Base-by-base conservation (phyloP, 345 rosid genomes). In the Atalantia buxifolia region DNA sequence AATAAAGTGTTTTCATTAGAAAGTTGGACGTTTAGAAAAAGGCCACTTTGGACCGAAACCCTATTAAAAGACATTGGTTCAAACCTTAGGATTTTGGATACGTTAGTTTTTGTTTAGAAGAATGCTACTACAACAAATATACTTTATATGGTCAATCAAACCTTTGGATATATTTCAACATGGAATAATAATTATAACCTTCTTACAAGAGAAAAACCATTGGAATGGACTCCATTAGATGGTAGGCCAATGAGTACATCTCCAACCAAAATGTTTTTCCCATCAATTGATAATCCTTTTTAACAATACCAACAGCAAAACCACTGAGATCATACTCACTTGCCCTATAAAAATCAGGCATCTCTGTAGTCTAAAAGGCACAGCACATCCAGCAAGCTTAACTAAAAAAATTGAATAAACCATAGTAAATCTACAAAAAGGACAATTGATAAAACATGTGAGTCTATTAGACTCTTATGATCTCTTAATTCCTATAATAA, bases 281-380 rank as follows among this genome's bases (percentile, higher is more conserved):
- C 98, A 67, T 96, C 88, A 72, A 96, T 96, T n/a, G n/a, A n/a
- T n/a, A n/a, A 60, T 82, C 88, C 89, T 89, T 92, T 78, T 90
- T 89, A 36, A 96, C 97, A 40, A 86, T 83, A 65, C 99, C 97
- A 55, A 96, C 97, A 0, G 94, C 98, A 87, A 90, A 94, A 36
- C 99, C 98, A 64, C 97, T 94, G 19, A 92, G 94, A 73, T 96
- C 99, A 30, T 94, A 96, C 72, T 96, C 97, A 0, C 97, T 94
- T 9, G 89, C 86, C 25, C 87, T 87, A 72, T 96, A 96, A 86
- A 96, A 94, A 75, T 84, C 92, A 0, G 97, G 97, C 99, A 94
- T 96, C 91, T 94, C 97, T 79, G 94, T 98, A 74, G 97, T 92
- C 98, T 96, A 77, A 68, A 82, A 81, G 45, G 38, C 67, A 78